Conservation (phyloP, 2,329 filamentous ascomycete genomes). For the Alternaria sp. region DNA sequence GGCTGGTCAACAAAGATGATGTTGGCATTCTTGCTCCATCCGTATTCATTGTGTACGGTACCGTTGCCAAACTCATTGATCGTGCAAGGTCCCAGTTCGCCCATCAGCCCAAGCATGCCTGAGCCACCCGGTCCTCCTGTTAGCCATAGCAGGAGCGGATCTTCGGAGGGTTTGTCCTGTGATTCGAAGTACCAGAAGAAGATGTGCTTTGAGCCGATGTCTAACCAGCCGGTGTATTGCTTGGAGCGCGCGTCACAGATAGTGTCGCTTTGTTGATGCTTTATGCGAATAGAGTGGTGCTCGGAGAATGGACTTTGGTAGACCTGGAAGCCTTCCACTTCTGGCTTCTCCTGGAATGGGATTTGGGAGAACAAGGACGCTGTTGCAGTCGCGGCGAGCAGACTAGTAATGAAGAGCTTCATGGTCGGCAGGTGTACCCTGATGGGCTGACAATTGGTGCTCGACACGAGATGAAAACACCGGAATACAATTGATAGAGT, state of each 20-base stretch:
- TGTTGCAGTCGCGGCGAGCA: slow-evolving; percentile 13
- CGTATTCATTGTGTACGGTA: slow-evolving; percentile 48
- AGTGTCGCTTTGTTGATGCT: slow-evolving; percentile 39
- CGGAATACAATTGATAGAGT: not conserved
- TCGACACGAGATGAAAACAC: not conserved
- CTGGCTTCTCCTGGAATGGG: slow-evolving; percentile 36
- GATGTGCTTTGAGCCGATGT: slow-evolving; percentile 51
- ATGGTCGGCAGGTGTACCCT: slow-evolving; percentile 13
- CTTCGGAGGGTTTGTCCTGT: slow-evolving; percentile 44
- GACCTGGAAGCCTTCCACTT: slow-evolving; percentile 38
- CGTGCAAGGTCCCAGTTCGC: slow-evolving; percentile 48
- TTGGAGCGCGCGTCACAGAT: slow-evolving; percentile 45
- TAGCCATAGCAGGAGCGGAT: slow-evolving; percentile 51
- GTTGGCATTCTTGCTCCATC: slow-evolving; percentile 48
- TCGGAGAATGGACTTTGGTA: slow-evolving; percentile 41
- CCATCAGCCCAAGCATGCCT: slow-evolving; percentile 46
- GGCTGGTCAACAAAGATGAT: slow-evolving; percentile 49
- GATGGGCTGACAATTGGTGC: not conserved
- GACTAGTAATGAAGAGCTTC: slow-evolving; percentile 19
- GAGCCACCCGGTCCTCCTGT: slow-evolving; percentile 50
- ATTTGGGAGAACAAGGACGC: slow-evolving; percentile 30
- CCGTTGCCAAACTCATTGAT: slow-evolving; percentile 49
- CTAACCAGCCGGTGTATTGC: slow-evolving; percentile 47
- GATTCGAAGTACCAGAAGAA: slow-evolving; percentile 57
- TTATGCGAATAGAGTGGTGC: slow-evolving; percentile 44